phyloP scores from a whole-genome alignment of 345 rosid genomes.

The Lepidium aucheri region DNA sequence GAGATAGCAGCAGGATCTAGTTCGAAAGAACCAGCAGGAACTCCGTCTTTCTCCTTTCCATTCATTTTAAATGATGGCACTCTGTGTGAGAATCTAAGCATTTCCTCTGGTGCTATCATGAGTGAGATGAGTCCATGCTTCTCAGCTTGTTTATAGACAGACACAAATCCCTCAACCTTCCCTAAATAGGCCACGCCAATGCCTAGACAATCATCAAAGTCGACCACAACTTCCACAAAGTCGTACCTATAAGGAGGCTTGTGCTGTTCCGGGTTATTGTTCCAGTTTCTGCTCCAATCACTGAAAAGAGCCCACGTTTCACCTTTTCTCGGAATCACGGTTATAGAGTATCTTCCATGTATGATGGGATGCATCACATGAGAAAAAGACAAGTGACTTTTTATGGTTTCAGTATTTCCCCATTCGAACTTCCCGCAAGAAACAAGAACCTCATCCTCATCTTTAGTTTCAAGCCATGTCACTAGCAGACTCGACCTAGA shows the following conservation, averaged over 20 bases:
- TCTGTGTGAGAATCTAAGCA: conserved; percentile 62
- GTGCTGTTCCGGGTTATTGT: conserved; percentile 38
- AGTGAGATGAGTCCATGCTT: conserved; percentile 16
- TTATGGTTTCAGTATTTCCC: conserved; percentile 28
- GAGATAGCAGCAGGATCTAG: conserved; percentile 67
- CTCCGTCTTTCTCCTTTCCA: conserved; percentile 58
- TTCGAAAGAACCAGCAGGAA: conserved; percentile 64
- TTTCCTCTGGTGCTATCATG: conserved; percentile 32
- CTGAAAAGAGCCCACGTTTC: conserved; percentile 87
- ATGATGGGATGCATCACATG: conserved; percentile 32
- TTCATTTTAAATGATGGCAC: conserved; percentile 55
- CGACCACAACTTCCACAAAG: conserved; percentile 53
- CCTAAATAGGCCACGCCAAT: conserved; percentile 52
- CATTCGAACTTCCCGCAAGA: conserved; percentile 49
- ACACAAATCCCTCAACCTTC: conserved; percentile 67
- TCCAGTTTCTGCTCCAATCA: conserved; percentile 52
- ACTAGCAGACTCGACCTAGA: conserved; percentile 39
- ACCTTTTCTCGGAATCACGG: conserved; percentile 55
- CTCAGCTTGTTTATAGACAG: conserved; percentile 36
- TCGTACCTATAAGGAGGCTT: conserved; percentile 44
- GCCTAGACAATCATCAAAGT: conserved; percentile 32
- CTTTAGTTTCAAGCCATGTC: conserved; percentile 53
- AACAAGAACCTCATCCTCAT: conserved; percentile 31
- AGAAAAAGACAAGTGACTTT: conserved; percentile 46
- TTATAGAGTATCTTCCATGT: conserved; percentile 12